Conservation (phyloP, 495 filamentous ascomycete species). For the Tuber magnatum region DNA sequence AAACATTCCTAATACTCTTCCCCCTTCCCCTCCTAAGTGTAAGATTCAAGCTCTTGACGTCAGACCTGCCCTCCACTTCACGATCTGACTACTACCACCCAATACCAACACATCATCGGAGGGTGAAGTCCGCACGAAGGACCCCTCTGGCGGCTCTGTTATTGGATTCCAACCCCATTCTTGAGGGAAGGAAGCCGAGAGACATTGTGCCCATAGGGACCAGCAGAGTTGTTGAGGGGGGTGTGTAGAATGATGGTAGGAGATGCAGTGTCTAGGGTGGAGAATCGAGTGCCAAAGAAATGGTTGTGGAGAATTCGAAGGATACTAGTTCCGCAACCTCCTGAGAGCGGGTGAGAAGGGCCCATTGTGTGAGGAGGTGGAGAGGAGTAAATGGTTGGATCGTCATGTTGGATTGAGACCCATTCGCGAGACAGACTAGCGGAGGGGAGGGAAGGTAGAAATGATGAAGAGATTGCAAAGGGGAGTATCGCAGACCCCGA, state of each 20-base stretch:
- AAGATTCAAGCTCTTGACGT: too few species aligned
- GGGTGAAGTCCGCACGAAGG: constrained; percentile 8
- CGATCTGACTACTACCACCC: too few species aligned
- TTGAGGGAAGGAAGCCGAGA: not conserved
- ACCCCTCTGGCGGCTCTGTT: constrained; percentile 13
- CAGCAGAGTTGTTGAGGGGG: constrained; percentile 17
- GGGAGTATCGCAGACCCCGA: not conserved
- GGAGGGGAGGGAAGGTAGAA: not conserved
- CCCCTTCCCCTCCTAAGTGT: too few species aligned
- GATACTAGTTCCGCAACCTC: not conserved
- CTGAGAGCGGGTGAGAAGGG: not conserved
- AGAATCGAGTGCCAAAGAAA: constrained; percentile 1
- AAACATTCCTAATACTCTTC: too few species aligned
- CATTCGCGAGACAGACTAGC: not conserved
- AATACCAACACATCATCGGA: too few species aligned
- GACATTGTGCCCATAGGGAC: constrained; percentile 20
- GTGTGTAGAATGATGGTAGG: constrained; percentile 28
- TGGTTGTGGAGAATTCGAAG: not conserved
- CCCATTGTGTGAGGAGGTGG: not conserved
- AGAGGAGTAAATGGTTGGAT: not conserved
- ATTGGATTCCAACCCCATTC: constrained; percentile 27
- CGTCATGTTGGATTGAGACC: not conserved
- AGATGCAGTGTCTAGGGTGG: constrained; percentile 25
- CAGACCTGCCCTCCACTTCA: too few species aligned
- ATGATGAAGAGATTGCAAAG: not conserved